These are phyloP conservation scores for Glycine soja DNA, from an alignment of 306 rosid species.

Conservation along the genomic window DNA sequence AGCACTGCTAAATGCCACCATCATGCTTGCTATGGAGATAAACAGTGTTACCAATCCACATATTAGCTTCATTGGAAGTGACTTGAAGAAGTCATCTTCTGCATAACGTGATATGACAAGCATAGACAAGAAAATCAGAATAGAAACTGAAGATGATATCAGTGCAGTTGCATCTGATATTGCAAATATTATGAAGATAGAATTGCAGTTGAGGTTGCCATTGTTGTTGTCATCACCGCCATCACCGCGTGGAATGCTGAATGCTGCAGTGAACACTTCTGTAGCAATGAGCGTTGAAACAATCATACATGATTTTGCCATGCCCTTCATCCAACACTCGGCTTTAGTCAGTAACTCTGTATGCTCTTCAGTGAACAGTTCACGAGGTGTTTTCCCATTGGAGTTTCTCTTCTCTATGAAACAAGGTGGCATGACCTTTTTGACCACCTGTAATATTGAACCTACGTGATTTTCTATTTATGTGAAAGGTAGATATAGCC, in stretches of 20 bases:
- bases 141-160: conserved; percentile 38
- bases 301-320: conserved; percentile 42
- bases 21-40: conserved; percentile 49
- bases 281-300: conserved; percentile 50
- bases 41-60: conserved; percentile 44
- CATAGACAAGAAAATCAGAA: conserved; percentile 51
- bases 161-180: conserved; percentile 52
- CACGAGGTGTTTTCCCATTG: conserved; percentile 33
- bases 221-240: background rate
- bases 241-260: conserved; percentile 44
- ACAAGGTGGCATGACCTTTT: conserved; percentile 39
- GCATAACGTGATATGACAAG: conserved; percentile 46
- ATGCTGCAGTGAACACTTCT: conserved; percentile 48
- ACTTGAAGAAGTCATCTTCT: conserved; percentile 31
- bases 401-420: conserved; percentile 41
- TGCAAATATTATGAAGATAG: conserved; percentile 30
- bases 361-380: conserved; percentile 46
- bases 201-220: background rate
- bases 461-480: background rate
- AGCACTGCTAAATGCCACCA: conserved; percentile 46
- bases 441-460: conserved; percentile 45
- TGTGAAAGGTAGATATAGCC: background rate
- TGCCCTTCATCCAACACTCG: conserved; percentile 54
- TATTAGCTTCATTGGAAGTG: conserved; percentile 48
- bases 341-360: conserved; percentile 29